Base-by-base conservation (phyloP, 2,329 filamentous ascomycete species). In the Penicillium sp. region DNA sequence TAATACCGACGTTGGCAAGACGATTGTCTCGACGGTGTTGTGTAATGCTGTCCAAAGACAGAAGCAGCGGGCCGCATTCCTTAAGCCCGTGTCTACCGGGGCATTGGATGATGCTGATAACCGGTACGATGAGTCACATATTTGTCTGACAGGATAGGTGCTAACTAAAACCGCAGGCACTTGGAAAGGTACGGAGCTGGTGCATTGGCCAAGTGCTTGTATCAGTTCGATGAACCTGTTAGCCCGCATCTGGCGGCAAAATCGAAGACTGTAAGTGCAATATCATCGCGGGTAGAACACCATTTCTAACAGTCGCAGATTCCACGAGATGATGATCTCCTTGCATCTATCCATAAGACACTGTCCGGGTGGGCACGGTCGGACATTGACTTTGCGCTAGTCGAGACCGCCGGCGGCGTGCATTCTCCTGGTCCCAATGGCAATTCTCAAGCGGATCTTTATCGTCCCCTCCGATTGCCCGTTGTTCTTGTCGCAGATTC, bases 1-100 rank as follows among this genome's bases (percentile, higher is more conserved):
- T 47, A 95, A 93, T 67, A 95, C 91, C 0, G 86, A 90, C 63
- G 90, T 95, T 26, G 91, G 91, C 62, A 96, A 96, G 79, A 96
- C 91, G 0, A 84, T 96, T 31, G 83, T 92, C 56, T 88, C 89
- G 2, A 91, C 90, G 0, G 74, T 91, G 13, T 78, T 96, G 3
- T 89, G 86, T 71, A 86, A 84, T 60, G 83, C 87, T 9, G 81
- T 87, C 4, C 77, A 75, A 37, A 78, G 75, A 26, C 74, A 76
- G 27, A 68, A 67, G 7, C 56, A 73, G 8, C 80, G 82, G 21
- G 81, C 87, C 1, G 80, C 82, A 11, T 96, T 90, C 71, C 71
- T 96, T 54, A 96, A 96, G 72, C 91, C 91, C 0, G 87, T 96
- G 2, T 93, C 90, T 2, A 95, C 91, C 0, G 91, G 91, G 0